Percentiles rank a stretch among this genome's conserved stretches.
Evolutionary conservation across 768 basidiomycete species (phyloP).

Genomic region (Nidula microcarpa): DNA sequence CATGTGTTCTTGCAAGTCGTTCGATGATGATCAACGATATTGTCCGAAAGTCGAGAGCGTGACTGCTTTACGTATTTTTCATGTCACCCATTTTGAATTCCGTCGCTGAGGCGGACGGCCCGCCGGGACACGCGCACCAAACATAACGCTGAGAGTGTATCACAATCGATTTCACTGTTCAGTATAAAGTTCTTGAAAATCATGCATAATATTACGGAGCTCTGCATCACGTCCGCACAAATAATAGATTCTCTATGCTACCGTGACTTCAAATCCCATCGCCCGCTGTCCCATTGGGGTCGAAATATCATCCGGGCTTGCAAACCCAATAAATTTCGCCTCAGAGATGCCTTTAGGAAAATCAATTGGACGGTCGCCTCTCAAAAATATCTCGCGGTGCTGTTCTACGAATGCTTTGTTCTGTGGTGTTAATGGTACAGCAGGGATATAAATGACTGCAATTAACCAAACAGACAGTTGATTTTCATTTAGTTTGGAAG

Average conservation of each 20-base stretch:
- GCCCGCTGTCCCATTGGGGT: not conserved
- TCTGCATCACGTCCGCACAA: too few species aligned
- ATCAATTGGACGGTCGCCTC: slow-evolving; percentile 50
- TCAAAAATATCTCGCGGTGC: slow-evolving; percentile 47
- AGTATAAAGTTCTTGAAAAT: too few species aligned
- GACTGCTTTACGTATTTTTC: too few species aligned
- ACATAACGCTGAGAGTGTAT: too few species aligned
- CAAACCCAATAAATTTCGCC: slow-evolving; percentile 8
- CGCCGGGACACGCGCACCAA: too few species aligned
- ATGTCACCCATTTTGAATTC: too few species aligned
- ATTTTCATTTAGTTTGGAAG: not conserved
- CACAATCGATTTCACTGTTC: too few species aligned
- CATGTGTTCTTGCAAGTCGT: too few species aligned
- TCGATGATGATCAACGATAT: too few species aligned
- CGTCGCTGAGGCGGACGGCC: too few species aligned
- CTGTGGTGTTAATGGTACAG: slow-evolving; percentile 43
- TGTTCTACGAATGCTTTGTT: slow-evolving; percentile 44
- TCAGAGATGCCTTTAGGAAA: slow-evolving; percentile 31
- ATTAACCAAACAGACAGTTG: not conserved
- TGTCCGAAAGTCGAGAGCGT: too few species aligned
- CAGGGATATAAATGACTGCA: slow-evolving; percentile 57
- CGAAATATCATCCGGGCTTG: not conserved
- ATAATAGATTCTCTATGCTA: not conserved
- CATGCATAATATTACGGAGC: too few species aligned
- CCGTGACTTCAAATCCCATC: not conserved